phyloP scores from a whole-genome alignment of 208 protist species.

The Crithidia bombi region DNA sequence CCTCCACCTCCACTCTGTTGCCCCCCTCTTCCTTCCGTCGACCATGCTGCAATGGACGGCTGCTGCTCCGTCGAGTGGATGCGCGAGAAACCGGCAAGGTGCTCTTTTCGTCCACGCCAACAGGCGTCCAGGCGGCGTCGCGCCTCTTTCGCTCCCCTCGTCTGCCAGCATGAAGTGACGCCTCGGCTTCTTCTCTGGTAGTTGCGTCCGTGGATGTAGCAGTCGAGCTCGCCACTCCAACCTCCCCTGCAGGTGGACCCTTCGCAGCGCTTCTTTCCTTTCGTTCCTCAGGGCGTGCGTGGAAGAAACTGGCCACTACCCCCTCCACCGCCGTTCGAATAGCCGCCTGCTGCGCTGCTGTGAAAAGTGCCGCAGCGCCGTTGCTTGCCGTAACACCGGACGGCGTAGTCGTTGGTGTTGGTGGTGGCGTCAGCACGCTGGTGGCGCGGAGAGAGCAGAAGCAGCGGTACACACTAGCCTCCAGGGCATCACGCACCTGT shows the following conservation, averaged over 20 bases:
- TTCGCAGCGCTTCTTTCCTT: too few species aligned
- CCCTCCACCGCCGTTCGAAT: not conserved
- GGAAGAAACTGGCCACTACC: not conserved
- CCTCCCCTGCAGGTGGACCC: too few species aligned
- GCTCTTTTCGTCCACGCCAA: too few species aligned
- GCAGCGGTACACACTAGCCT: constrained; percentile 20
- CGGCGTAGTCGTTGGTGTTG: not conserved
- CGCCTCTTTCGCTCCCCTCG: too few species aligned
- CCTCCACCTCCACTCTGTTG: not conserved
- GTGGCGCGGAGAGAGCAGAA: constrained; percentile 22
- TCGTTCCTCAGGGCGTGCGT: not conserved
- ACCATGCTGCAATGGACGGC: too few species aligned
- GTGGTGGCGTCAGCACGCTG: constrained; percentile 1
- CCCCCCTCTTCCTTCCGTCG: not conserved
- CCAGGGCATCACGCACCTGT: constrained; percentile 6
- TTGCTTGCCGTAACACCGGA: not conserved
- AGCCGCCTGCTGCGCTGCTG: not conserved
- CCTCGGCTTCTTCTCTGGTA: too few species aligned
- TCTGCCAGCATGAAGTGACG: too few species aligned
- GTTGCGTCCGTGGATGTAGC: too few species aligned
- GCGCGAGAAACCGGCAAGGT: too few species aligned
- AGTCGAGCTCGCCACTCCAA: too few species aligned
- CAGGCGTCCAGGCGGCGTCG: too few species aligned
- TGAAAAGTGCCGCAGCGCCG: not conserved
- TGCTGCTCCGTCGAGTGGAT: too few species aligned